A percentile compares a stretch with the other conserved stretches of the same genome.
Conservation (phyloP, 805 yeast species). For the Teunomyces aglyptinius region DNA sequence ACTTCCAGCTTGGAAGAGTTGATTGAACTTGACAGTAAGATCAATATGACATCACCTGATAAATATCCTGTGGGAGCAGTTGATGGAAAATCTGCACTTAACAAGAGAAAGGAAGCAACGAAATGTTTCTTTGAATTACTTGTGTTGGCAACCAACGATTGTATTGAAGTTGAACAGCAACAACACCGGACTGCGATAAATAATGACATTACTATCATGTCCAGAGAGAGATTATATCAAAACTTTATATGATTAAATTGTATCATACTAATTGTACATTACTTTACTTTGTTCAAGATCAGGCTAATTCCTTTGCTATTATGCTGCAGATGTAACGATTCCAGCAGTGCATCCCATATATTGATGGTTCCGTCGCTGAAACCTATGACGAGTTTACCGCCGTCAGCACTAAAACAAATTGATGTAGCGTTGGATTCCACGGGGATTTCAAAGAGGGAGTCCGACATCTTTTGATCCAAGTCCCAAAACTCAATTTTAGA, state of each 20-base stretch:
- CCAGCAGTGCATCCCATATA: slow-evolving; percentile 8
- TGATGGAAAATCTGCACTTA: slow-evolving; percentile 18
- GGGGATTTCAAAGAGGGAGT: slow-evolving; percentile 16
- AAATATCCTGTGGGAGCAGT: slow-evolving; percentile 21
- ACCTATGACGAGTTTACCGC: slow-evolving; percentile 20
- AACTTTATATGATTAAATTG: slow-evolving; percentile 14
- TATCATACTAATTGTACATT: slow-evolving; percentile 5
- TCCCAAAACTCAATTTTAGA: slow-evolving; percentile 32
- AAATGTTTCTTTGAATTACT: slow-evolving; percentile 78
- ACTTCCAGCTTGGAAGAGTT: slow-evolving; percentile 37
- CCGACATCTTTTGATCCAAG: slow-evolving; percentile 16
- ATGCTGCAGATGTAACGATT: neutral
- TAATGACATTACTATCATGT: slow-evolving; percentile 48
- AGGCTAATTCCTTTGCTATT: slow-evolving; percentile 8
- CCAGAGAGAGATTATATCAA: slow-evolving; percentile 39
- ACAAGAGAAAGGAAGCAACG: slow-evolving; percentile 58
- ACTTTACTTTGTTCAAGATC: neutral
- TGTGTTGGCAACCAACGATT: slow-evolving; percentile 76
- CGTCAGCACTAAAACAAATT: slow-evolving; percentile 16
- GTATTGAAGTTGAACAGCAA: slow-evolving; percentile 61
- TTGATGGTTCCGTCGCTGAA: slow-evolving; percentile 18
- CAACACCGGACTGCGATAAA: slow-evolving; percentile 13
- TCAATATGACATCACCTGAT: slow-evolving; percentile 11
- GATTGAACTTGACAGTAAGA: slow-evolving; percentile 34
- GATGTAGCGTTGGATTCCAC: slow-evolving; percentile 8